phyloP scores from a whole-genome alignment of 2,329 filamentous ascomycete genomes.

The Aspergillus clavatus region DNA sequence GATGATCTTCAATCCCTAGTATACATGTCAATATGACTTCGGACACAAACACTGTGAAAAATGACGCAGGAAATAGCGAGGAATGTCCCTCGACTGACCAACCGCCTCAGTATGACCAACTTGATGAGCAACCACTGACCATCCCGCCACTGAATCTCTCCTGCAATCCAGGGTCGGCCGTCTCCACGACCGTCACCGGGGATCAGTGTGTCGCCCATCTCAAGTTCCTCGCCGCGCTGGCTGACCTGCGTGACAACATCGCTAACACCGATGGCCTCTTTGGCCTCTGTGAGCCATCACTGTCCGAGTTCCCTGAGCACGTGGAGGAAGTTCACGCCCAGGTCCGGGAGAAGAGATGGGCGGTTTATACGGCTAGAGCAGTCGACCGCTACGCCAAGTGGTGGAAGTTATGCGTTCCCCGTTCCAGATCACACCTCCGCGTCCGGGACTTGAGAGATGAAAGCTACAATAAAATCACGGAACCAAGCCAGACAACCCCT shows the following conservation, averaged over 20 bases:
- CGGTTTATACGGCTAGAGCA: constrained; percentile 62
- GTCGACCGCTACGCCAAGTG: constrained; percentile 64
- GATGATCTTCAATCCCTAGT: not conserved
- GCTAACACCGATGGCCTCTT: constrained; percentile 65
- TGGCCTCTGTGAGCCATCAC: constrained; percentile 52
- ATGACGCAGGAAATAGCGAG: not conserved
- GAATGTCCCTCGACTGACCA: not conserved
- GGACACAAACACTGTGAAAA: constrained; percentile 10
- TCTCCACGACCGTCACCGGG: constrained; percentile 27
- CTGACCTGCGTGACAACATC: constrained; percentile 62
- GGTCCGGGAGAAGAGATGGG: constrained; percentile 69
- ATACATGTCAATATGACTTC: not conserved
- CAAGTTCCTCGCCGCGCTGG: constrained; percentile 65
- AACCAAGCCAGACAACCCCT: constrained; percentile 17
- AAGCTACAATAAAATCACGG: constrained; percentile 31
- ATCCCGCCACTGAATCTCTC: constrained; percentile 26
- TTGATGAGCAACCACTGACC: constrained; percentile 12
- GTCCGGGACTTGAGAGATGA: constrained; percentile 15
- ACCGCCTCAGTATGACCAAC: constrained; percentile 26
- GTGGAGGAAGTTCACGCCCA: constrained; percentile 45
- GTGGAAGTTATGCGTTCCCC: constrained; percentile 47
- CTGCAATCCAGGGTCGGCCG: constrained; percentile 6
- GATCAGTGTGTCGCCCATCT: constrained; percentile 67
- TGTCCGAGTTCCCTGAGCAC: constrained; percentile 33
- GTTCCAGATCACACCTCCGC: constrained; percentile 9